A percentile compares a stretch with the other conserved stretches of the same genome.
phyloP scores from a whole-genome alignment of 768 basidiomycete species.

The Asterophora parasitica region DNA sequence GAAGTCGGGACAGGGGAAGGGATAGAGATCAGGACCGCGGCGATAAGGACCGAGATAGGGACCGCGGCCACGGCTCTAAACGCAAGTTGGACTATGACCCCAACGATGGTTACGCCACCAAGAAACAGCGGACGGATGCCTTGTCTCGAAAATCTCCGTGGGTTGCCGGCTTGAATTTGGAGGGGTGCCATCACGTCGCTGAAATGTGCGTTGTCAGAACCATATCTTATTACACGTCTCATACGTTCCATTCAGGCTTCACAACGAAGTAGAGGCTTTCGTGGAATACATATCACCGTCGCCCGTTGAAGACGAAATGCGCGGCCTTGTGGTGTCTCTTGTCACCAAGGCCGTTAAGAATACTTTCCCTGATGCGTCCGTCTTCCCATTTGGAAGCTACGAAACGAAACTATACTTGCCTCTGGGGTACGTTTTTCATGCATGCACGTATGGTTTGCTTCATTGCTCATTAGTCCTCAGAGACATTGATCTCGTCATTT shows the following conservation, averaged over 20 bases:
- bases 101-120: conserved; percentile 47
- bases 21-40: conserved; percentile 2
- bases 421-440: conserved; percentile 81
- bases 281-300: conserved; percentile 86
- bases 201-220: conserved; percentile 62
- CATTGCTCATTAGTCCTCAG: conserved; percentile 35
- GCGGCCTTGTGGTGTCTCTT: conserved; percentile 63
- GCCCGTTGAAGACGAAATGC: conserved; percentile 78
- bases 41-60: conserved; percentile 17
- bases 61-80: conserved; percentile 29
- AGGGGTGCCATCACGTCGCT: conserved; percentile 68
- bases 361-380: conserved; percentile 75
- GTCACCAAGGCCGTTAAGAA: conserved; percentile 61
- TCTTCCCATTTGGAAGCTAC: conserved; percentile 88
- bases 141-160: conserved; percentile 63
- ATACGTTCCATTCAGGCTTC: conserved; percentile 52
- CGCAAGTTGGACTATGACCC: conserved; percentile 43
- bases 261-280: conserved; percentile 83
- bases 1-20: conserved; percentile 8
- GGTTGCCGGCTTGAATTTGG: conserved; percentile 68
- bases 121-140: conserved; percentile 48
- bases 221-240: not conserved
- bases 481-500: conserved; percentile 91
- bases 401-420: conserved; percentile 94
- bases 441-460: not conserved